phyloP scores from a whole-genome alignment of 2,329 filamentous ascomycete genomes.

The Aureobasidium leucospermi region DNA sequence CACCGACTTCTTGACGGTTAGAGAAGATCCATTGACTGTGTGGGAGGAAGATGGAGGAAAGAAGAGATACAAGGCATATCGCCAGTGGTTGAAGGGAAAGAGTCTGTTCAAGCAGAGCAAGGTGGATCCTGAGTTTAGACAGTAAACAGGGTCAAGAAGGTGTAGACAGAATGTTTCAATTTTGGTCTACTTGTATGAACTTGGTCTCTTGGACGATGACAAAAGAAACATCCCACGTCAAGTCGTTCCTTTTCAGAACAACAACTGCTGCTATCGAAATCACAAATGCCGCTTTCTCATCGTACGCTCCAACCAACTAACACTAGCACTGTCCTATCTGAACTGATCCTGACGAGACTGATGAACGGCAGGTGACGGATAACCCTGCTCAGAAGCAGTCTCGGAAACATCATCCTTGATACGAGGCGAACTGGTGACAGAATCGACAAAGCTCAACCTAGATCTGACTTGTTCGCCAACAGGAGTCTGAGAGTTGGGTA shows the following conservation, averaged over 20 bases:
- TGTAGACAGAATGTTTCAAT: neutral
- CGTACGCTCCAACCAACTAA: neutral
- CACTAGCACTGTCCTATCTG: neutral
- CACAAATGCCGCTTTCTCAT: too few species aligned
- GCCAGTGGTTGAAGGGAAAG: conserved; percentile 90
- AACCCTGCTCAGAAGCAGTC: neutral
- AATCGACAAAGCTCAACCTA: neutral
- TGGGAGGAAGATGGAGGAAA: conserved; percentile 78
- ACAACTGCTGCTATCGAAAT: too few species aligned
- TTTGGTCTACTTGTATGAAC: neutral
- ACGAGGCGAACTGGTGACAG: neutral
- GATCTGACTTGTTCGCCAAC: neutral
- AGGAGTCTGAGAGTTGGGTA: neutral
- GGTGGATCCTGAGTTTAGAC: conserved; percentile 41
- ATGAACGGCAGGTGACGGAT: neutral
- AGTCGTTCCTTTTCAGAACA: too few species aligned
- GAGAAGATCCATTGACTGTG: conserved; percentile 79
- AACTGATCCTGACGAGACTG: neutral
- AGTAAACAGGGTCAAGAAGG: neutral
- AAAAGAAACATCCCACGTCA: neutral
- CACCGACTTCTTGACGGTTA: conserved; percentile 58
- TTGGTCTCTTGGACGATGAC: neutral
- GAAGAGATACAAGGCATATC: conserved; percentile 94
- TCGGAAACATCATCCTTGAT: neutral
- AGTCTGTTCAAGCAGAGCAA: conserved; percentile 85